phyloP scores from a whole-genome alignment of 208 protist genomes.

The Vickermania ingenoplastis region DNA sequence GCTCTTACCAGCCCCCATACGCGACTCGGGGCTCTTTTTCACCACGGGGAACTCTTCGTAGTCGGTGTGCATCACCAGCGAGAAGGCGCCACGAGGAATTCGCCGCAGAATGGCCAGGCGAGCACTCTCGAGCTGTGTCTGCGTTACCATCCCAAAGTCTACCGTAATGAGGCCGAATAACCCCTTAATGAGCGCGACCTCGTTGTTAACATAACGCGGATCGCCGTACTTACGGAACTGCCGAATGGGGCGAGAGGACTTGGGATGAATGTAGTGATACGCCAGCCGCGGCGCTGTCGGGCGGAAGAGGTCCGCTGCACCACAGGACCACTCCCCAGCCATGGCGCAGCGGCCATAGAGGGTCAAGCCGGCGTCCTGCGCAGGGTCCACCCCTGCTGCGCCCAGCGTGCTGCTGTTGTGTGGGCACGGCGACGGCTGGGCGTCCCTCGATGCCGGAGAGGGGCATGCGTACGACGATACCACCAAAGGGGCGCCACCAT shows the following conservation, averaged over 20 bases:
- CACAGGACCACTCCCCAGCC: not conserved
- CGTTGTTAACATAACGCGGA: slow-evolving; percentile 87
- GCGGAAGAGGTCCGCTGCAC: slow-evolving; percentile 24
- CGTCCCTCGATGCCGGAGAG: no score
- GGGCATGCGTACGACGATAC: no score
- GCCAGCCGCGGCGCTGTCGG: slow-evolving; percentile 27
- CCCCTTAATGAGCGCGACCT: slow-evolving; percentile 71
- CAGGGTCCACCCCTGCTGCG: no score
- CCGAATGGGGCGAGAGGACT: slow-evolving; percentile 66
- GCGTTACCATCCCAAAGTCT: slow-evolving; percentile 86
- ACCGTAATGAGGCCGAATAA: slow-evolving; percentile 80
- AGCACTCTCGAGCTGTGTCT: slow-evolving; percentile 83
- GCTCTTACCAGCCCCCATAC: slow-evolving; percentile 84
- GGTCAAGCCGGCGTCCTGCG: no score
- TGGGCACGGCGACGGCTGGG: no score
- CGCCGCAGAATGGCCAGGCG: slow-evolving; percentile 80
- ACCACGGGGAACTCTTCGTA: slow-evolving; percentile 87
- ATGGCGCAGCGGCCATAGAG: not conserved
- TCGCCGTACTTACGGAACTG: slow-evolving; percentile 83
- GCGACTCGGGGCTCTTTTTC: slow-evolving; percentile 81
- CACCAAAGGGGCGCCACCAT: no score
- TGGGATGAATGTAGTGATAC: slow-evolving; percentile 88
- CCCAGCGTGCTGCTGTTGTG: not conserved
- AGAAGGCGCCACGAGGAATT: slow-evolving; percentile 73
- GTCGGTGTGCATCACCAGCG: slow-evolving; percentile 82